These are phyloP conservation scores for Pseudognaphalium luteoalbum DNA, from an alignment of 129 eudicot genomes.

Conservation along the genomic window DNA sequence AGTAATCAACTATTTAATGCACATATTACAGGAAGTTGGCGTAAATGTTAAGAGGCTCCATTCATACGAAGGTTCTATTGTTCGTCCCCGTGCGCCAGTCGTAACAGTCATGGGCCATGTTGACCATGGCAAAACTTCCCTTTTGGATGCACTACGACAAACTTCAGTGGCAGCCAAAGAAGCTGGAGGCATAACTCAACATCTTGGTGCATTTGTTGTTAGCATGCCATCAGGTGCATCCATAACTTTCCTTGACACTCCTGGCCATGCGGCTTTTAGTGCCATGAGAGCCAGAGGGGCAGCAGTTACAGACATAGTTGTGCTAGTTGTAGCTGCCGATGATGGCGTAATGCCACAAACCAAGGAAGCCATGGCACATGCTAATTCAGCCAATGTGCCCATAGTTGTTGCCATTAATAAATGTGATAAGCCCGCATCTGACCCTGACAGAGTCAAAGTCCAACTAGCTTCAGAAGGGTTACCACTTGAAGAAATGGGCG, in stretches of 20 bases:
- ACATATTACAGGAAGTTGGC: constrained; percentile 71
- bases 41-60: constrained; percentile 62
- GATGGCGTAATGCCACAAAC: constrained; percentile 19
- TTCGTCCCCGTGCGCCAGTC: constrained; percentile 82
- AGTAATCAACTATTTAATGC: background rate
- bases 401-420: constrained; percentile 94
- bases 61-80: constrained; percentile 53
- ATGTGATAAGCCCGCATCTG: constrained; percentile 84
- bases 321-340: constrained; percentile 15
- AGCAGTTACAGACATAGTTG: constrained; percentile 15
- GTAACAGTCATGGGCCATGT: constrained; percentile 98
- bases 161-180: constrained; percentile 88
- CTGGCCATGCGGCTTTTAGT: constrained; percentile 17
- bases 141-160: constrained; percentile 82
- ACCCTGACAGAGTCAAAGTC: constrained; percentile 72
- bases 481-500: constrained; percentile 86
- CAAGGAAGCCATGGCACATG: constrained; percentile 86
- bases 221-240: constrained; percentile 24
- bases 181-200: constrained; percentile 97
- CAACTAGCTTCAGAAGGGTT: constrained; percentile 83
- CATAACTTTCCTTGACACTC: constrained; percentile 15
- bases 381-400: constrained; percentile 74
- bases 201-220: constrained; percentile 84
- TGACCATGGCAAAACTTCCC: constrained; percentile 95
- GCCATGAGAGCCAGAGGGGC: constrained; percentile 22